These are phyloP conservation scores for Cichorium intybus DNA, from an alignment of 140 eudicot genomes.

Conservation along the genomic window DNA sequence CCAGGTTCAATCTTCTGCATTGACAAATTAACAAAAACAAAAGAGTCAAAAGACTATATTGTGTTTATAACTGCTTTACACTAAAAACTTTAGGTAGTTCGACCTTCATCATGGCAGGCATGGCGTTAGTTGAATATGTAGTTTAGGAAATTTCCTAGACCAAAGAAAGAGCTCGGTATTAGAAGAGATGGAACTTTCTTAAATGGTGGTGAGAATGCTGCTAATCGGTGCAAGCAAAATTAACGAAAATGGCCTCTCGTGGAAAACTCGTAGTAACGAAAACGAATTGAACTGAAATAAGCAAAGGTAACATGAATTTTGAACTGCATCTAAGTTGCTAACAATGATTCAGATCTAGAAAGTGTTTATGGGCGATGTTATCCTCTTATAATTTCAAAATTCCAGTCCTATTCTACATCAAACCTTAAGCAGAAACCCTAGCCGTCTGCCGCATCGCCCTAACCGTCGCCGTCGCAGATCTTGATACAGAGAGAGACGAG, in stretches of 20 bases:
- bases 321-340: not conserved
- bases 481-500: not conserved
- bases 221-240: not conserved
- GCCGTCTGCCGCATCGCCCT: conserved; percentile 2
- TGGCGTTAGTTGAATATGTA: conserved; percentile 4
- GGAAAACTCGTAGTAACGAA: not conserved
- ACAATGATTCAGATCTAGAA: conserved; percentile 23
- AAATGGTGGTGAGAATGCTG: not conserved
- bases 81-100: not conserved
- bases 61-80: conserved; percentile 3
- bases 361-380: not conserved
- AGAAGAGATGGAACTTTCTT: not conserved
- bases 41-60: not conserved
- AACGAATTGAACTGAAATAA: not conserved
- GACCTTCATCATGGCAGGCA: conserved; percentile 44
- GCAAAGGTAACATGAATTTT: not conserved
- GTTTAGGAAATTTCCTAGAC: not conserved
- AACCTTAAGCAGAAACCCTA: conserved; percentile 25
- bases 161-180: not conserved
- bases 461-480: conserved; percentile 4
- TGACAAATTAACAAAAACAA: not conserved
- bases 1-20: conserved; percentile 27
- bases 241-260: not conserved
- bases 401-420: not conserved
- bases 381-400: conserved; percentile 1